phyloP scores from a whole-genome alignment of 192 early-diverging fungal species.

The Mortierella claussenii region DNA sequence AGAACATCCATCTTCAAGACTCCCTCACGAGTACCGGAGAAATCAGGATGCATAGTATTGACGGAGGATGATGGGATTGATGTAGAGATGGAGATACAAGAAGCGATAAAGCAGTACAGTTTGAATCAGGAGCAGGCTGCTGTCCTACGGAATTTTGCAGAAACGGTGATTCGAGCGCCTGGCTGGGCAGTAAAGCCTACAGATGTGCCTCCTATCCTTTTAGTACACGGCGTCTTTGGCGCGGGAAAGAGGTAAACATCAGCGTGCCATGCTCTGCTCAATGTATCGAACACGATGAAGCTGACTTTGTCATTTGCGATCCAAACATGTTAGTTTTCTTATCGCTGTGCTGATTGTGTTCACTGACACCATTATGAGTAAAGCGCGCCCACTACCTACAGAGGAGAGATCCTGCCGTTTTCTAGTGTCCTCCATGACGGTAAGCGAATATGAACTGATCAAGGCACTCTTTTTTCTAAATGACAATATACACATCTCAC shows the following conservation, averaged over 20 bases:
- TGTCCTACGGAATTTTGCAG: slow-evolving; percentile 52
- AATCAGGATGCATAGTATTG: slow-evolving; percentile 48
- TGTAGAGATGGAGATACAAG: slow-evolving; percentile 44
- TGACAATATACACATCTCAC: too few species aligned
- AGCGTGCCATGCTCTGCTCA: not conserved
- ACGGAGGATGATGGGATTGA: slow-evolving; percentile 56
- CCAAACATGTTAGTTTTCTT: slow-evolving; percentile 69
- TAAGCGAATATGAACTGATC: slow-evolving; percentile 27
- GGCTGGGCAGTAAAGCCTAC: slow-evolving; percentile 38
- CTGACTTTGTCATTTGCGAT: too few species aligned
- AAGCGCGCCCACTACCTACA: slow-evolving; percentile 23
- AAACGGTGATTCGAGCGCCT: slow-evolving; percentile 52
- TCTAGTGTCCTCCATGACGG: slow-evolving; percentile 76
- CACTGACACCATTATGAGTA: slow-evolving; percentile 62
- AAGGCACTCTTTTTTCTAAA: too few species aligned
- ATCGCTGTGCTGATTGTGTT: slow-evolving; percentile 71
- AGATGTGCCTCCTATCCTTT: slow-evolving; percentile 42
- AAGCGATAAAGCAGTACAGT: slow-evolving; percentile 49
- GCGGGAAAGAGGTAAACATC: slow-evolving; percentile 73
- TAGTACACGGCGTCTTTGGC: slow-evolving; percentile 72
- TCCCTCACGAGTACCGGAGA: slow-evolving; percentile 26
- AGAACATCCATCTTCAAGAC: slow-evolving; percentile 33
- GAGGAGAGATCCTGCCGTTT: slow-evolving; percentile 58
- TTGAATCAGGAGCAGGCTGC: slow-evolving; percentile 61
- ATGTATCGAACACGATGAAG: too few species aligned